phyloP scores from a whole-genome alignment of 139 green algal genomes.

The Limnomonas spitsbergensis region DNA sequence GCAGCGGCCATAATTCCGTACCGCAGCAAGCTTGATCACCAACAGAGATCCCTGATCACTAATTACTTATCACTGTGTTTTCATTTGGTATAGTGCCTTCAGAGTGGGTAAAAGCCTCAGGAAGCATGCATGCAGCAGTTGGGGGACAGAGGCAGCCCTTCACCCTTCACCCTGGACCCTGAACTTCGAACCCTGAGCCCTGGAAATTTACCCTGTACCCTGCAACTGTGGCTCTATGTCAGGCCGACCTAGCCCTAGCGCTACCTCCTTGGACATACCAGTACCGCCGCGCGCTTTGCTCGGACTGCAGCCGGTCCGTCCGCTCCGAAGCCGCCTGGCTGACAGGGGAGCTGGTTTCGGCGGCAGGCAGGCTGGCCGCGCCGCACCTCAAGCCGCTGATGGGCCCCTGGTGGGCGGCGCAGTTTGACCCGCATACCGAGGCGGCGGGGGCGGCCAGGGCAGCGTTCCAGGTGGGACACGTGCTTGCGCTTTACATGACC shows the following conservation, averaged over 20 bases:
- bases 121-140: too few species aligned
- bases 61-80: too few species aligned
- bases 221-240: too few species aligned
- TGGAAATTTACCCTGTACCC: too few species aligned
- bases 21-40: too few species aligned
- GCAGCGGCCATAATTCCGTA: too few species aligned
- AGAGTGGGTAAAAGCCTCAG: too few species aligned
- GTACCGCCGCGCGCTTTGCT: slow-evolving; percentile 56
- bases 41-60: too few species aligned
- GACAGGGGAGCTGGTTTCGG: slow-evolving; percentile 40
- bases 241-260: slow-evolving; percentile 29
- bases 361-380: slow-evolving; percentile 37
- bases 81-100: too few species aligned
- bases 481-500: neutral
- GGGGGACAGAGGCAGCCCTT: too few species aligned
- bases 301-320: slow-evolving; percentile 68
- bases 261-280: slow-evolving; percentile 68
- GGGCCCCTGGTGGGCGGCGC: slow-evolving; percentile 63
- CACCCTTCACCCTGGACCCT: too few species aligned
- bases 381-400: slow-evolving; percentile 61
- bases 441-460: slow-evolving; percentile 47
- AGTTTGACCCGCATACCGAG: slow-evolving; percentile 65
- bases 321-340: slow-evolving; percentile 48
- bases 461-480: slow-evolving; percentile 40
- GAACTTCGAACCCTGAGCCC: too few species aligned